These are phyloP conservation scores for Calonectria pseudoreteaudii DNA, from an alignment of 2,329 filamentous ascomycete species.

Conservation along the genomic window DNA sequence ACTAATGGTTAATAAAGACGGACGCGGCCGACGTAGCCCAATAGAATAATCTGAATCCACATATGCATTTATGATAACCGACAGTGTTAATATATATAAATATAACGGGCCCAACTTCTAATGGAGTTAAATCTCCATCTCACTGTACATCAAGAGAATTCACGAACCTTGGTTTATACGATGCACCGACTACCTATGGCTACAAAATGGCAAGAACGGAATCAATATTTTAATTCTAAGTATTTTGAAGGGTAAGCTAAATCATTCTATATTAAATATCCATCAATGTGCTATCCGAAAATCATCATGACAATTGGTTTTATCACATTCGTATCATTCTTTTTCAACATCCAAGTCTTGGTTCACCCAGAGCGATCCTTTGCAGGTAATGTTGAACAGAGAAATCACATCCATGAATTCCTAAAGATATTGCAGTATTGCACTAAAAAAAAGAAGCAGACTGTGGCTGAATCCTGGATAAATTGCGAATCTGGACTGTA, in stretches of 20 bases:
- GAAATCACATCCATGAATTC: too few relatives aligned
- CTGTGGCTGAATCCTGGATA: not conserved
- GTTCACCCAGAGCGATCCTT: too few relatives aligned
- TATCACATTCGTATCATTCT: not conserved
- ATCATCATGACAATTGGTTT: not conserved
- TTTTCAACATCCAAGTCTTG: not conserved
- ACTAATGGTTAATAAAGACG: not conserved
- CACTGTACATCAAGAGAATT: not conserved
- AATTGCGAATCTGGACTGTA: not conserved
- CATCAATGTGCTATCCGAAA: not conserved
- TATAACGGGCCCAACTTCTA: not conserved
- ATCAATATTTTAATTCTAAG: too few relatives aligned
- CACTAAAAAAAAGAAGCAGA: too few relatives aligned
- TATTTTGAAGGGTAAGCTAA: not conserved
- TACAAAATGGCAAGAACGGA: not conserved
- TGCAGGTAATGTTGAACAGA: not conserved
- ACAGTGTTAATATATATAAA: not conserved
- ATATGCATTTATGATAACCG: not conserved
- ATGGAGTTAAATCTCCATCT: not conserved
- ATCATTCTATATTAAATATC: not conserved
- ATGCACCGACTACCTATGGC: not conserved
- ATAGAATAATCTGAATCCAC: not conserved
- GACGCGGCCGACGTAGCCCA: not conserved
- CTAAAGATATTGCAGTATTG: not conserved
- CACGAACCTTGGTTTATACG: not conserved